phyloP scores from a whole-genome alignment of 2,329 filamentous ascomycete species.

The Talaromyces sp. region DNA sequence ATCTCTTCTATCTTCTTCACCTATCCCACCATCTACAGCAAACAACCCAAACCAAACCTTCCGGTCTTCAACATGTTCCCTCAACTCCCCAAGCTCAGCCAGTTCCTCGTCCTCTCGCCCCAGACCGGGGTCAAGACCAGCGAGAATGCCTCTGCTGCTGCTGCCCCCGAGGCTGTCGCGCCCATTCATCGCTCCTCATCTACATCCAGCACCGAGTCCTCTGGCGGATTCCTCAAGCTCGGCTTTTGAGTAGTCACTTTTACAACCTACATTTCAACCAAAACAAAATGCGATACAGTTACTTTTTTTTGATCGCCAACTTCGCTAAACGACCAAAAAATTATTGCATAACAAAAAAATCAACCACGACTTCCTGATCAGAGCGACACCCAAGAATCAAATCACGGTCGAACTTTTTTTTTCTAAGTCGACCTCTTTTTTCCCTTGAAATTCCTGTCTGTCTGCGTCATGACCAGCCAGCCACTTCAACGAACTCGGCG shows the following conservation, averaged over 20 bases:
- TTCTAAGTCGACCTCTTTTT: background rate
- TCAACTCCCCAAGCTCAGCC: conserved; percentile 9
- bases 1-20: background rate
- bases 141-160: background rate
- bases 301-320: too few relatives aligned
- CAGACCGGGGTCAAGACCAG: conserved; percentile 1
- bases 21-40: background rate
- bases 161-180: background rate
- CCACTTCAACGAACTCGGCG: background rate
- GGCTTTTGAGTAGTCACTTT: conserved; percentile 1
- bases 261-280: background rate
- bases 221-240: conserved; percentile 9
- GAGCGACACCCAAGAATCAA: background rate
- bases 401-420: background rate
- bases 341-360: background rate
- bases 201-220: conserved; percentile 7
- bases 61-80: conserved; percentile 10
- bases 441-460: conserved; percentile 1
- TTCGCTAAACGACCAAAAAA: too few relatives aligned
- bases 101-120: conserved; percentile 11
- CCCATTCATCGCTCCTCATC: conserved; percentile 7
- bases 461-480: background rate
- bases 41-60: too few relatives aligned
- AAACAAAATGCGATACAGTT: background rate
- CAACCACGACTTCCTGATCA: background rate